These are phyloP conservation scores for Amylocarpus encephaloides DNA, from an alignment of 2,329 filamentous ascomycete species.

Conservation along the genomic window DNA sequence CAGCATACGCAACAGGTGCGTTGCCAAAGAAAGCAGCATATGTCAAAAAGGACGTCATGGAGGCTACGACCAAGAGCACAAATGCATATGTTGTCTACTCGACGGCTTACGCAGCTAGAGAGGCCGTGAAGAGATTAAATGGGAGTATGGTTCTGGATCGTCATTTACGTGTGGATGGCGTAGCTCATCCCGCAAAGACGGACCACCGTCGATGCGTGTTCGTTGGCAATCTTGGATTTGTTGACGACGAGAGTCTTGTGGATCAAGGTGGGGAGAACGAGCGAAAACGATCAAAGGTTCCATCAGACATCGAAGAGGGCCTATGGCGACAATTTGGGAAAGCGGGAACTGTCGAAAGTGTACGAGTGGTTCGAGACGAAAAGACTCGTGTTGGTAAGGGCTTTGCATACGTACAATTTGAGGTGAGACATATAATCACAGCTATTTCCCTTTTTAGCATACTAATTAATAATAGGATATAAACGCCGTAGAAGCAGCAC, in stretches of 20 bases:
- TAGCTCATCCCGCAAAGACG: conserved; percentile 76
- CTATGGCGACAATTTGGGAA: conserved; percentile 76
- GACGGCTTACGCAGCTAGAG: conserved; percentile 65
- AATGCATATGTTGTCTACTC: conserved; percentile 94
- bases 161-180: conserved; percentile 83
- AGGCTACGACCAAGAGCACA: conserved; percentile 82
- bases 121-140: conserved; percentile 72
- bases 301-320: conserved; percentile 87
- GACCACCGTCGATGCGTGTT: conserved; percentile 92
- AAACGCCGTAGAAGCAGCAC: conserved; percentile 84
- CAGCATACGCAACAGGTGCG: conserved; percentile 68
- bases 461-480: conserved; percentile 49
- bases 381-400: conserved; percentile 93
- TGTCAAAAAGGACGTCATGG: conserved; percentile 85
- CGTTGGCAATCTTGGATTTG: conserved; percentile 91
- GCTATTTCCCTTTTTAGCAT: neutral
- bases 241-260: conserved; percentile 78
- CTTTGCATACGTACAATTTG: conserved; percentile 96
- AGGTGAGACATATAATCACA: conserved; percentile 40
- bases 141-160: conserved; percentile 77
- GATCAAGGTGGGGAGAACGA: conserved; percentile 59
- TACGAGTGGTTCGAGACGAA: conserved; percentile 83
- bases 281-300: conserved; percentile 67
- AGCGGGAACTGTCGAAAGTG: conserved; percentile 81
- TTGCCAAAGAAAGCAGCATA: conserved; percentile 93